Conservation (phyloP, 768 basidiomycete species). For the Leccinum arenicola region DNA sequence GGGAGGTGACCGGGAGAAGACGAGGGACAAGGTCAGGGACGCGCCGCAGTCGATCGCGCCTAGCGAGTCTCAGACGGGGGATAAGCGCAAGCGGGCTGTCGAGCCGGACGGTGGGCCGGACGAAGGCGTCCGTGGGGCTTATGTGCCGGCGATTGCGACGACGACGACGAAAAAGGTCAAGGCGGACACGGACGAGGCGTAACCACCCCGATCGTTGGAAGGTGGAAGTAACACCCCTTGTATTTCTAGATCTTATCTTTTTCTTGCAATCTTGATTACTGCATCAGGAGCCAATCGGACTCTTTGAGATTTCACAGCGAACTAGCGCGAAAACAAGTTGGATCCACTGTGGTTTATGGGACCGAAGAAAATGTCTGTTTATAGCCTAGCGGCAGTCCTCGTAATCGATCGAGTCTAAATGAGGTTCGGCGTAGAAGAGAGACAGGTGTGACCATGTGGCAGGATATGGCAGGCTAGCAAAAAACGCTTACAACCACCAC, state of each 20-base stretch:
- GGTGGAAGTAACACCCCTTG: constrained; percentile 1
- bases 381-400: neutral
- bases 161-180: constrained; percentile 39
- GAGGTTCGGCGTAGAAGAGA: neutral
- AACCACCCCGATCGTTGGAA: neutral
- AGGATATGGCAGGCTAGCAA: no score
- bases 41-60: constrained; percentile 21
- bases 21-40: constrained; percentile 14
- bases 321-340: neutral
- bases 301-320: neutral
- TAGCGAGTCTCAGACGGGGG: constrained; percentile 51
- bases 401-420: neutral
- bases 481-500: neutral
- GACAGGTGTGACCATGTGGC: neutral
- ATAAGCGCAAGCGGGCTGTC: constrained; percentile 73
- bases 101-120: constrained; percentile 79
- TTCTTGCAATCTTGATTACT: neutral
- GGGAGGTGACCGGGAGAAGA: constrained; percentile 22
- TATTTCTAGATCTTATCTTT: constrained; percentile 12
- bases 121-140: constrained; percentile 59
- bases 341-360: neutral
- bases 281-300: neutral
- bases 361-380: neutral
- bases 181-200: constrained; percentile 32
- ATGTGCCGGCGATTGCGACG: constrained; percentile 48